A percentile compares a stretch with the other conserved stretches of the same genome.
These are phyloP conservation scores for Russula lepida DNA, from an alignment of 768 basidiomycete species.

Conservation along the genomic window DNA sequence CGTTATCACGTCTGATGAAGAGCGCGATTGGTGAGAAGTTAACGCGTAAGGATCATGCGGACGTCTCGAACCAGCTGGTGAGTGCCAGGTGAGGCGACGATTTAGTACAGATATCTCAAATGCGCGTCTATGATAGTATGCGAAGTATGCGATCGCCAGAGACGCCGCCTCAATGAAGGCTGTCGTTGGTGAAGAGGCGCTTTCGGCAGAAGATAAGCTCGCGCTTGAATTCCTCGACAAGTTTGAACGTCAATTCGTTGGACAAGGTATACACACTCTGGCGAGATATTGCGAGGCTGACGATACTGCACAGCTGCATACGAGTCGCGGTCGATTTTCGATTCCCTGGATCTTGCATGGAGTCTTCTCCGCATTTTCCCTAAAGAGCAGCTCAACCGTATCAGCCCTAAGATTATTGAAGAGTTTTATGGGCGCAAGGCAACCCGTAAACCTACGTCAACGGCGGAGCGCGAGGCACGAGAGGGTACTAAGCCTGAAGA, in stretches of 20 bases:
- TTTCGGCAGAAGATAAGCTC: conserved; percentile 91
- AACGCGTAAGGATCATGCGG: conserved; percentile 96
- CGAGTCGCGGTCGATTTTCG: conserved; percentile 93
- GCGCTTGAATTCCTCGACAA: conserved; percentile 96
- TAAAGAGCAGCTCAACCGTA: conserved; percentile 95
- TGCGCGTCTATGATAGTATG: conserved; percentile 51
- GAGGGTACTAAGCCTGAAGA: conserved; percentile 38
- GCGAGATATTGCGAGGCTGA: background rate
- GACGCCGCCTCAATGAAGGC: conserved; percentile 99
- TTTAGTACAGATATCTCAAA: conserved; percentile 16
- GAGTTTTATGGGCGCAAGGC: conserved; percentile 89
- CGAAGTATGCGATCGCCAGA: conserved; percentile 96
- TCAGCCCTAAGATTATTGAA: conserved; percentile 91
- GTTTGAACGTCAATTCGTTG: conserved; percentile 96
- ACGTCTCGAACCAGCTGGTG: conserved; percentile 97
- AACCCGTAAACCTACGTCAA: conserved; percentile 51
- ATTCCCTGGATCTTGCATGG: conserved; percentile 97
- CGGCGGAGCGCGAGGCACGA: conserved; percentile 29
- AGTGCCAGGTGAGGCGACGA: conserved; percentile 26
- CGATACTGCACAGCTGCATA: conserved; percentile 60
- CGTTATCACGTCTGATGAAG: conserved; percentile 99
- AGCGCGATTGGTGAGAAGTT: conserved; percentile 96
- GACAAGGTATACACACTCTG: conserved; percentile 58
- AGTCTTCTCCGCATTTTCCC: conserved; percentile 96
- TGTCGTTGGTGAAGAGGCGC: conserved; percentile 96